Percentiles rank a stretch among this genome's conserved stretches.
Evolutionary conservation across 2,329 filamentous ascomycete species (phyloP).

Genomic region (Penicillium capsulatum): DNA sequence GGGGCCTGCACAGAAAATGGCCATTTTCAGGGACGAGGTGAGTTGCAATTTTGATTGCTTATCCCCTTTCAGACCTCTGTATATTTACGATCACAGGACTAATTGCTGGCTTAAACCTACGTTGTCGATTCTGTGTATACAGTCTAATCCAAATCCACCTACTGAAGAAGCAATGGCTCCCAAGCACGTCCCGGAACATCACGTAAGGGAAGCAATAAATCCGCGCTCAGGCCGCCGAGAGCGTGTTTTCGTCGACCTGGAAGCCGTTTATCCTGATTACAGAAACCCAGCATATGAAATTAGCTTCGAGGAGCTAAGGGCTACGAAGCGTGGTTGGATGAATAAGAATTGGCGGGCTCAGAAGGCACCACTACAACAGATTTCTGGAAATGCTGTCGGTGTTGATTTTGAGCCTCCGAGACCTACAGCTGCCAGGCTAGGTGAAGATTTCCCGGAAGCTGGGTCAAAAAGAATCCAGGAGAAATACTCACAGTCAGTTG

Average conservation of each 20-base stretch:
- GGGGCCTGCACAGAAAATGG: constrained; percentile 71
- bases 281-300: constrained; percentile 68
- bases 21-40: constrained; percentile 95
- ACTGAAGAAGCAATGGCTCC: constrained; percentile 34
- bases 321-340: constrained; percentile 66
- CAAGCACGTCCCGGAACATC: constrained; percentile 65
- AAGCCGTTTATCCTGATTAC: constrained; percentile 76
- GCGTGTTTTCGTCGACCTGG: constrained; percentile 80
- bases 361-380: constrained; percentile 53
- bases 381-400: constrained; percentile 40
- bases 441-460: constrained; percentile 28
- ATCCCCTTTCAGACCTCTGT: constrained; percentile 46
- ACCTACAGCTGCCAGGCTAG: constrained; percentile 16
- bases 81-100: constrained; percentile 96
- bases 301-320: constrained; percentile 89
- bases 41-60: constrained; percentile 47
- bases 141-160: constrained; percentile 42
- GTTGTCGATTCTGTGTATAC: constrained; percentile 52
- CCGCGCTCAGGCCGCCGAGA: constrained; percentile 78
- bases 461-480: constrained; percentile 32
- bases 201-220: constrained; percentile 77
- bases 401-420: constrained; percentile 17
- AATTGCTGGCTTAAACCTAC: constrained; percentile 59
- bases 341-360: constrained; percentile 50
- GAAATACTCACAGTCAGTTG: constrained; percentile 16